Conservation (phyloP, 129 eudicot genomes). For the Silybum marianum region DNA sequence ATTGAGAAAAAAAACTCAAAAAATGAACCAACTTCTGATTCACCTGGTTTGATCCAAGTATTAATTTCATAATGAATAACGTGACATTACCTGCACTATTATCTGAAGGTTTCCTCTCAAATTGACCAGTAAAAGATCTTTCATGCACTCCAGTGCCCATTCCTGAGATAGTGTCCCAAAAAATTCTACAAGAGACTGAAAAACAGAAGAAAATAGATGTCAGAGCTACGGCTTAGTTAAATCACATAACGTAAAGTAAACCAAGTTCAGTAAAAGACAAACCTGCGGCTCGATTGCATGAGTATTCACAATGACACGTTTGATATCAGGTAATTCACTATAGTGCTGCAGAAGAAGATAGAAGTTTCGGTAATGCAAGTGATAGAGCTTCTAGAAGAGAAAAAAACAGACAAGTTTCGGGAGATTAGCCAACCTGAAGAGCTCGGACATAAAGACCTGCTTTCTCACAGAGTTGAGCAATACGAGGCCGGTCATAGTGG, state of each 20-base stretch:
- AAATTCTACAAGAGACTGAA: constrained; percentile 85
- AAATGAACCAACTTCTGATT: background rate
- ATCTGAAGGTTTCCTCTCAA: constrained; percentile 94
- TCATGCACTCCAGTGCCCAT: constrained; percentile 97
- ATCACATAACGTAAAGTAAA: background rate
- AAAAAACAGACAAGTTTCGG: constrained; percentile 1
- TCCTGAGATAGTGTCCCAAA: constrained; percentile 89
- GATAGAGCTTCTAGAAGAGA: background rate
- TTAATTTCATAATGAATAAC: background rate
- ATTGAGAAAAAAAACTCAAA: background rate
- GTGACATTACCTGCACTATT: constrained; percentile 70
- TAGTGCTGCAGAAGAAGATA: constrained; percentile 56
- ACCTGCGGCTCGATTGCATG: constrained; percentile 99
- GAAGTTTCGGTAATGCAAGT: background rate
- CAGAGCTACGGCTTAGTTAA: background rate
- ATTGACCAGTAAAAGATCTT: constrained; percentile 84
- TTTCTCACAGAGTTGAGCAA: constrained; percentile 98
- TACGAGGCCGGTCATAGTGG: constrained; percentile 91
- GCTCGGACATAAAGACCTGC: constrained; percentile 94
- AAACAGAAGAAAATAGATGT: constrained; percentile 15
- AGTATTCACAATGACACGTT: constrained; percentile 91
- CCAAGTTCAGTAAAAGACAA: background rate
- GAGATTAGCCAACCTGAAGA: constrained; percentile 60
- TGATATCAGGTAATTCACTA: constrained; percentile 76
- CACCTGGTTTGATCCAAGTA: background rate